These are phyloP conservation scores for Salix caprea DNA, from an alignment of 345 rosid genomes.

Conservation along the genomic window DNA sequence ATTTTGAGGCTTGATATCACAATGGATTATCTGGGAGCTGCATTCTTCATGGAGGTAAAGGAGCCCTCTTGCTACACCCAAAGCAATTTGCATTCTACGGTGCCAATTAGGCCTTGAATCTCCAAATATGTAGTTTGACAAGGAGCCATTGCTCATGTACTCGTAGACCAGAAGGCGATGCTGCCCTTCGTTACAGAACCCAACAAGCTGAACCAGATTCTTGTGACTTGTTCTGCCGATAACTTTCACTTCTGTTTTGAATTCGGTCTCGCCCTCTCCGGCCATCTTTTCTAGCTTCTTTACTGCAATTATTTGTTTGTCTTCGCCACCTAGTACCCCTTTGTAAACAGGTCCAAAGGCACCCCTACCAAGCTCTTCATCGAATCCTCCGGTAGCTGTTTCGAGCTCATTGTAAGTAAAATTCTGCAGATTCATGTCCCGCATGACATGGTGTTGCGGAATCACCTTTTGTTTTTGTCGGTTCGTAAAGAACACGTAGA, in stretches of 20 bases:
- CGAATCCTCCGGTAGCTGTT: constrained; percentile 10
- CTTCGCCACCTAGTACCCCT: neutral
- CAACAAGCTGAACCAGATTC: constrained; percentile 36
- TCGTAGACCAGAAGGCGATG: constrained; percentile 32
- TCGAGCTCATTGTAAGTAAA: too few species aligned
- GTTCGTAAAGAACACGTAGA: too few species aligned
- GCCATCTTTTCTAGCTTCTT: constrained; percentile 26
- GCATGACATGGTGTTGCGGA: too few species aligned
- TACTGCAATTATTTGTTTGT: constrained; percentile 21
- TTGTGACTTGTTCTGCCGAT: constrained; percentile 37
- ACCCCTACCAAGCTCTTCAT: constrained; percentile 39
- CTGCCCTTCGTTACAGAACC: constrained; percentile 29
- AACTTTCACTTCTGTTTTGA: constrained; percentile 21
- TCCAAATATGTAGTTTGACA: constrained; percentile 28
- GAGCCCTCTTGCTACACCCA: constrained; percentile 34
- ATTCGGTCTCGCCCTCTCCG: constrained; percentile 23
- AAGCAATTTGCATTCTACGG: constrained; percentile 25
- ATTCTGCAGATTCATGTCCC: too few species aligned
- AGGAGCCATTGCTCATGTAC: constrained; percentile 31
- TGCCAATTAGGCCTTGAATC: constrained; percentile 21
- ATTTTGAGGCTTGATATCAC: constrained; percentile 46
- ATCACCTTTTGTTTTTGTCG: too few species aligned
- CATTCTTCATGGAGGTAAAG: constrained; percentile 38
- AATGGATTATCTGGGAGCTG: constrained; percentile 35
- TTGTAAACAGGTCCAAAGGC: constrained; percentile 31